Evolutionary conservation across 1,284 basidiomycete genomes (phyloP).

Genomic region (Tilletia indica): DNA sequence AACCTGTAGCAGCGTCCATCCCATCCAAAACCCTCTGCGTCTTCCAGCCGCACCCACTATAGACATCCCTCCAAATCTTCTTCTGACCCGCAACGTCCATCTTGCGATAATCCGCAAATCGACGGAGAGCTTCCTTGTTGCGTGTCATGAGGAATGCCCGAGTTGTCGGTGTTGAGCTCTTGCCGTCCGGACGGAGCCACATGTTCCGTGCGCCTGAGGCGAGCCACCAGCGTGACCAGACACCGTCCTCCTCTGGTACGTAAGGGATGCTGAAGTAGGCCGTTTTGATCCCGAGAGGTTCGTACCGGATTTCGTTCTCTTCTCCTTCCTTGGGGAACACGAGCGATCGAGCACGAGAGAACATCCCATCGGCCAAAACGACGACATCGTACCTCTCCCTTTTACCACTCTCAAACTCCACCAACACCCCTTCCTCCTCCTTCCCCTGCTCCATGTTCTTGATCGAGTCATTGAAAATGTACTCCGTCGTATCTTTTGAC

Average conservation of each 20-base stretch:
- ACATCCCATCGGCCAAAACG: slow-evolving; percentile 38
- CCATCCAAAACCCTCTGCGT: slow-evolving; percentile 24
- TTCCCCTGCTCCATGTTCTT: slow-evolving; percentile 27
- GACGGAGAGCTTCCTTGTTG: slow-evolving; percentile 7
- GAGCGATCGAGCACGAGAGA: slow-evolving; percentile 31
- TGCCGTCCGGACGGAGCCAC: slow-evolving; percentile 32
- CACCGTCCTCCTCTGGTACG: slow-evolving; percentile 21
- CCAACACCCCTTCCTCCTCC: slow-evolving; percentile 18
- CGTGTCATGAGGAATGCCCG: slow-evolving; percentile 22
- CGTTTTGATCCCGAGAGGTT: slow-evolving; percentile 13
- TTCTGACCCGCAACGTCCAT: slow-evolving; percentile 21
- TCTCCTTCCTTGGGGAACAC: slow-evolving; percentile 27
- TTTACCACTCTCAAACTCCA: slow-evolving; percentile 26
- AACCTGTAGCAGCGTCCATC: slow-evolving; percentile 14
- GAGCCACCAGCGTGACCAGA: slow-evolving; percentile 28
- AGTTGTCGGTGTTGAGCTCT: slow-evolving; percentile 22
- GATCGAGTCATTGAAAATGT: slow-evolving; percentile 28
- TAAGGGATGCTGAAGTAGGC: slow-evolving; percentile 31
- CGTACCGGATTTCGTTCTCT: slow-evolving; percentile 19
- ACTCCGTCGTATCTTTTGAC: slow-evolving; percentile 26
- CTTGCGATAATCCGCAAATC: background rate
- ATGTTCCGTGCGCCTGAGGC: slow-evolving; percentile 20
- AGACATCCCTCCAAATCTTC: slow-evolving; percentile 25
- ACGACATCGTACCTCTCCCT: slow-evolving; percentile 32
- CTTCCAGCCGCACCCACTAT: slow-evolving; percentile 29